A percentile compares a stretch with the other conserved stretches of the same genome.
phyloP scores from a whole-genome alignment of 129 eudicot species.

The Lactuca sativa region DNA sequence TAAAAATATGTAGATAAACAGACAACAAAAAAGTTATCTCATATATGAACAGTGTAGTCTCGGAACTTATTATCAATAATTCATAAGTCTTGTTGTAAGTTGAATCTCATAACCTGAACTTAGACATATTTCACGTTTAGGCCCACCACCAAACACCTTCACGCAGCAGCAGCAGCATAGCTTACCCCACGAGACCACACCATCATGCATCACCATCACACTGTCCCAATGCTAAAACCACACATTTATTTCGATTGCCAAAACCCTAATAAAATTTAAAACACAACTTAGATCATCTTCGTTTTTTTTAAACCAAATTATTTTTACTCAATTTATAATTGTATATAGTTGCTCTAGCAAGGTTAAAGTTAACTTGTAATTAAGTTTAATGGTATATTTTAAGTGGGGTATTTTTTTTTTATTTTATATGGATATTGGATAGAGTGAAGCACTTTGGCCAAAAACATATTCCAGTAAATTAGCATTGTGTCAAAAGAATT shows the following conservation, averaged over 20 bases:
- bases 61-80: no score
- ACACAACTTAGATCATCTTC: no score
- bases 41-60: no score
- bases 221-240: neutral
- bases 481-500: conserved; percentile 29
- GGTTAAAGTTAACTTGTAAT: neutral
- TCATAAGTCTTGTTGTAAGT: neutral
- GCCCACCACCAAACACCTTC: neutral
- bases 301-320: no score
- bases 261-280: no score
- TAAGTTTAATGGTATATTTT: neutral
- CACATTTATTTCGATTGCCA: neutral
- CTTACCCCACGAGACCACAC: neutral
- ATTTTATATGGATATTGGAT: conserved; percentile 20
- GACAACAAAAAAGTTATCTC: no score
- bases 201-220: neutral
- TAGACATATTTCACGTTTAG: neutral
- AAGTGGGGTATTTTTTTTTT: neutral
- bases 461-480: conserved; percentile 34
- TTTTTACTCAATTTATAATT: no score
- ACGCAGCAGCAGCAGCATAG: neutral
- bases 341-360: no score
- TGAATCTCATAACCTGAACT: neutral
- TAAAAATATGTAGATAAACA: no score
- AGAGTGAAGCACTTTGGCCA: conserved; percentile 32